Base-by-base conservation (phyloP, 1,284 basidiomycete species). In the Gastroboletus turbinatus region DNA sequence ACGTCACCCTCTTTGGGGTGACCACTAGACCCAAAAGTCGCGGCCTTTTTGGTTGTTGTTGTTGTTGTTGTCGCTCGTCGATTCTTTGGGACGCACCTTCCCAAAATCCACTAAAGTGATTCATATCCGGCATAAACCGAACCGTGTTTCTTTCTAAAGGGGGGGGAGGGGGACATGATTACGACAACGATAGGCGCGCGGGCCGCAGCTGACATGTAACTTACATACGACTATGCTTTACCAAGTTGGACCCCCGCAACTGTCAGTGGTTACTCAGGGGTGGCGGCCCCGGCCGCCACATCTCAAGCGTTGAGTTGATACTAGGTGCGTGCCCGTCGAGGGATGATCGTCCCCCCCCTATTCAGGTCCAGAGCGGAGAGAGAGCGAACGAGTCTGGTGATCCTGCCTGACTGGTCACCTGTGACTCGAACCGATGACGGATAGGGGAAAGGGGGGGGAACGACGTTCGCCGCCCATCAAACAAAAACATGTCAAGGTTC, bases 391-490 rank as follows among this genome's bases (percentile, higher is more conserved):
- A 5, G 17, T n/a, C 16, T 16, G 33, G 14, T n/a, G 38, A 21
- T 40, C 38, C 38, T 46, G 11, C 25, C 30, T 40, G 46, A 57
- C 46, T 21, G 30, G 47, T 27, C 47, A 25, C 36, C n/a, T 19
- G 11, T 19, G 21, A 21, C 21, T 21, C 38, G 11, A 39, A 39
- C 19, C 36, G n/a, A 39, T 35, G 56, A 42, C 46, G 32, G 57
- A 59, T 58, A 58, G 57, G 57, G 32, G 30, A 5, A 8, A n/a
- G n/a, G n/a, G 9, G 25, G 4, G 23, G 14, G 21, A 7, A 5
- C 33, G 43, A 11, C 17, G 27, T n/a, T 29, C 42, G 43, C 56
- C 55, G 57, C 45, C 46, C 57, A 55, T 58, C 51, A 55, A 23
- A 35, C 33, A 6, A 35, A 9, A 16, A 17, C 16, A 32, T 16